These are phyloP conservation scores for Phaseolus coccineus DNA, from an alignment of 331 rosid species.

Conservation along the genomic window DNA sequence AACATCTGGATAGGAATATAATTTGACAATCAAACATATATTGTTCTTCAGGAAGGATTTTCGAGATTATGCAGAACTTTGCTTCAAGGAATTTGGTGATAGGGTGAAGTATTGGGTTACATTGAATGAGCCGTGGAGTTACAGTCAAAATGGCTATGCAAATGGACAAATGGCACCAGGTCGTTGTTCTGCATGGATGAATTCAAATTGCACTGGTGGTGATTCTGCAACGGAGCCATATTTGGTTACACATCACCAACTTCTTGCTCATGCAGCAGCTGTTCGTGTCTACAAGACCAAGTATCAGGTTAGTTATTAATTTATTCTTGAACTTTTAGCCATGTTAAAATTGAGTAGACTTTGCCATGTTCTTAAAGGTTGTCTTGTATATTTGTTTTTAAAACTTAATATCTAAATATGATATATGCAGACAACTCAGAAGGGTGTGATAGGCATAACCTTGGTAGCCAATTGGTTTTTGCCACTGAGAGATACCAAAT, in stretches of 20 bases:
- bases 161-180: slow-evolving; percentile 43
- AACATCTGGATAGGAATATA: background rate
- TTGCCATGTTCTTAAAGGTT: background rate
- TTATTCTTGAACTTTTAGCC: background rate
- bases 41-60: slow-evolving; percentile 39
- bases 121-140: slow-evolving; percentile 43
- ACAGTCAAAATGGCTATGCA: slow-evolving; percentile 40
- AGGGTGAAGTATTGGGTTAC: slow-evolving; percentile 48
- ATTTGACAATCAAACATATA: background rate
- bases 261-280: slow-evolving; percentile 43
- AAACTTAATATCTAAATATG: background rate
- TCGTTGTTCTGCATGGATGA: slow-evolving; percentile 51
- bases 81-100: slow-evolving; percentile 51
- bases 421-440: slow-evolving; percentile 38
- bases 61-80: slow-evolving; percentile 42
- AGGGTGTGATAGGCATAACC: slow-evolving; percentile 64
- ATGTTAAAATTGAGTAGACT: background rate
- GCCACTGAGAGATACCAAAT: slow-evolving; percentile 47
- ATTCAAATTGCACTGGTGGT: slow-evolving; percentile 42
- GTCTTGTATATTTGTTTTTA: background rate
- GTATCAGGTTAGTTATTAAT: slow-evolving; percentile 24
- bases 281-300: slow-evolving; percentile 29
- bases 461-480: slow-evolving; percentile 52
- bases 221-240: slow-evolving; percentile 47
- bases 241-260: slow-evolving; percentile 40